A percentile compares a stretch with the other conserved stretches of the same genome.
phyloP scores from a whole-genome alignment of 2,329 filamentous ascomycete genomes.

The Balansia obtecta region DNA sequence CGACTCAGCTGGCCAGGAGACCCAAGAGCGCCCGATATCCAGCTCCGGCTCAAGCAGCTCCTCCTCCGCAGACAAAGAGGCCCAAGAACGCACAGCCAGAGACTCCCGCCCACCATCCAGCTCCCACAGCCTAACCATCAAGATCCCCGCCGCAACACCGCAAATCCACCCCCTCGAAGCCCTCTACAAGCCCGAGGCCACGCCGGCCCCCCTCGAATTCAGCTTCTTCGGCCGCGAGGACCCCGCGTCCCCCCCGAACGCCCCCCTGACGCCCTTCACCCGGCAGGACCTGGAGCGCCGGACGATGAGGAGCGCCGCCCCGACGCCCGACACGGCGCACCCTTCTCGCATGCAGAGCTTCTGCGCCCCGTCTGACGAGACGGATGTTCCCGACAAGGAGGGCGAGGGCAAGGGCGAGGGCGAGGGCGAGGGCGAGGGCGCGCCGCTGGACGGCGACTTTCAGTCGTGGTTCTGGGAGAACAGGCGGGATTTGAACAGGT shows the following conservation, averaged over 20 bases:
- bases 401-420: constrained; percentile 17
- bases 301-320: constrained; percentile 73
- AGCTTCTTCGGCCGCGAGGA: constrained; percentile 60
- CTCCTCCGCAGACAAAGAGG: too few relatives aligned
- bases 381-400: constrained; percentile 16
- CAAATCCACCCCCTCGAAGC: constrained; percentile 78
- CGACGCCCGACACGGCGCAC: constrained; percentile 86
- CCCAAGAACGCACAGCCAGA: constrained; percentile 13
- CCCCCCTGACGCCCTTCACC: constrained; percentile 74
- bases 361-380: constrained; percentile 33
- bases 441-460: constrained; percentile 32
- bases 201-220: constrained; percentile 38
- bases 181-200: constrained; percentile 86
- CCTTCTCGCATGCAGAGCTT: constrained; percentile 51
- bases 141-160: constrained; percentile 35
- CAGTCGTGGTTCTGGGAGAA: constrained; percentile 59
- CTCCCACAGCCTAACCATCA: constrained; percentile 40
- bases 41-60: too few relatives aligned
- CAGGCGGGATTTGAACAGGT: constrained; percentile 49
- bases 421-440: constrained; percentile 13
- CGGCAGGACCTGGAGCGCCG: constrained; percentile 66
- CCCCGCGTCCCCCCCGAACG: constrained; percentile 18
- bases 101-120: constrained; percentile 26
- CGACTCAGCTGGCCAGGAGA: constrained; percentile 19
- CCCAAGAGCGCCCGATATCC: too few relatives aligned